Conservation (phyloP, 1,284 basidiomycete species). For the Baeospora myosura region DNA sequence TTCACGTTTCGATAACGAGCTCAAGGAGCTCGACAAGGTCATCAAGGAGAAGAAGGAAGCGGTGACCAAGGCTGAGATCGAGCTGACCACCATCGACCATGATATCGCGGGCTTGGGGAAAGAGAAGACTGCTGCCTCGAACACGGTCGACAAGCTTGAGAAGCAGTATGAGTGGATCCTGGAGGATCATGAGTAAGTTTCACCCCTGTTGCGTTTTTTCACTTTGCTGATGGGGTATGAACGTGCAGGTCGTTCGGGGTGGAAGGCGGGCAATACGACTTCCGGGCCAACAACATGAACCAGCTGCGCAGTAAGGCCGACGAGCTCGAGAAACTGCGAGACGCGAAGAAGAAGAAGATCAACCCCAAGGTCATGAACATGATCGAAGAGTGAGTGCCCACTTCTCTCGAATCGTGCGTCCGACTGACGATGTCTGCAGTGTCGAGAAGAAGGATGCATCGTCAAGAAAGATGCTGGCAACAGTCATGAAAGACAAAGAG, state of each 20-base stretch:
- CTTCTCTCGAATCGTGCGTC: background rate
- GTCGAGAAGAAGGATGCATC: constrained; percentile 92
- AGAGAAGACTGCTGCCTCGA: constrained; percentile 43
- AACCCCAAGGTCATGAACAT: constrained; percentile 95
- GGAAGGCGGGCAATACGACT: constrained; percentile 79
- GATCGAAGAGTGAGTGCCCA: constrained; percentile 79
- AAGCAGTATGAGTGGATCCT: constrained; percentile 84
- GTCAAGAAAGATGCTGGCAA: constrained; percentile 83
- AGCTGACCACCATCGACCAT: constrained; percentile 53
- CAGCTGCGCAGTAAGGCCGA: constrained; percentile 61
- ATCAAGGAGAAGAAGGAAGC: constrained; percentile 80
- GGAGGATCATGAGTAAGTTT: constrained; percentile 75
- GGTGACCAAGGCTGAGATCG: constrained; percentile 66
- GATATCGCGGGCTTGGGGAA: constrained; percentile 42
- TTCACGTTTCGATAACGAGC: constrained; percentile 81
- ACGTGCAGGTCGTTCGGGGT: constrained; percentile 80
- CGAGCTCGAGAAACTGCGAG: constrained; percentile 77
- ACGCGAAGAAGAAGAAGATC: constrained; percentile 89
- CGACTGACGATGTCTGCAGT: constrained; percentile 35
- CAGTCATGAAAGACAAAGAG: constrained; percentile 88
- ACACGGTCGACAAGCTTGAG: constrained; percentile 57
- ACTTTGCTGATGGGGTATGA: too few species aligned
- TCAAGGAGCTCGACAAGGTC: constrained; percentile 74
- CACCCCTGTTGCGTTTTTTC: background rate
- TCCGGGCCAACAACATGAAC: constrained; percentile 54